Evolutionary conservation across 176 grass and related monocot species (phyloP), one percentile per base, ranked within the genome.

Genomic region (Eragrostis nindensis): DNA sequence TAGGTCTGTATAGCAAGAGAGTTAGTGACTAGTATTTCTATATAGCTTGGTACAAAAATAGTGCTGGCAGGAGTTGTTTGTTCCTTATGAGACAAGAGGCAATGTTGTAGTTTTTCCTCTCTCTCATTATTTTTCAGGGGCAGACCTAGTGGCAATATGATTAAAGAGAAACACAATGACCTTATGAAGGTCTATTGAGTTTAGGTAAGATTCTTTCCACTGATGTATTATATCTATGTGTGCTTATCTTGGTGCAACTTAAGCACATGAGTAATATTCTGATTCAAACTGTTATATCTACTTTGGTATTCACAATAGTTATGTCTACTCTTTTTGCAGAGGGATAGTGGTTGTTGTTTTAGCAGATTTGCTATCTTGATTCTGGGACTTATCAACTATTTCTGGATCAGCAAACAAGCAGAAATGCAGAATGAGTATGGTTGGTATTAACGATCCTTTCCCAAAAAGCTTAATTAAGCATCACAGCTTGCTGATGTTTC

Each of bases 1-100:
- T 87, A 98, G 18, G 90, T 87, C 95, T 98, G 92, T 11, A 59
- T 22, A 68, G 9, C 14, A 63, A 81, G 44, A 19, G 47, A 67
- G 62, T 69, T 75, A 19, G 14, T 5, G 62, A 36, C 59, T 9
- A 18, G 22, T 68, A 40, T 68, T 67, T 9, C 6, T 26, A 57
- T 27, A 44, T 57, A 29, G 43, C 19, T 47, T 18, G 26, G 14
- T 41, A 44, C 5, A 48, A 63, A 97, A 56, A 21, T 26, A 27
- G 38, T 16, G 18, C 24, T 66, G 27, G 69, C 4, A 21, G 49
- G 66, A 49, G 39, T 62, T 30, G 27, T 32, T 16, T 8, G 16
- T 66, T 21, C 7, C 40, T 38, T 45, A 30, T 46, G 16, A 43
- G 57, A 77, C 16, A 11, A 76, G 22, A 29, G 1, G 22, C 40